Conservation (phyloP, 2,329 filamentous ascomycete species). For the Ascochyta fabae region DNA sequence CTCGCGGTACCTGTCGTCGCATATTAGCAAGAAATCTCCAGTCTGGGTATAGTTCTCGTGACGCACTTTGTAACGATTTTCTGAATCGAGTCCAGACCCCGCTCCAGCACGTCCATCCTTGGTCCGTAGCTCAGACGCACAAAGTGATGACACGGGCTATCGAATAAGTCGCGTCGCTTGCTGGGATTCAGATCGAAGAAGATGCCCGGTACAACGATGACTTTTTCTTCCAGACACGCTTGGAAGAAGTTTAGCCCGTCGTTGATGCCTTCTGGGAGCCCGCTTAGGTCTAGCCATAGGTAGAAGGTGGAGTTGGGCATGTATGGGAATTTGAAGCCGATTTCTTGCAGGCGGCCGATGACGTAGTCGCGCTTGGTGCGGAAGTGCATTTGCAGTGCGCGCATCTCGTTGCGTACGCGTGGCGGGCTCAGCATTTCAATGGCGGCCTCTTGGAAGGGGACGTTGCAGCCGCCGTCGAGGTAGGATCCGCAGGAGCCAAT, state of each 20-base stretch:
- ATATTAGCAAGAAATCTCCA: not conserved
- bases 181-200: conserved; percentile 97
- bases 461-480: conserved; percentile 92
- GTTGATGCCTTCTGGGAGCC: conserved; percentile 78
- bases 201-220: conserved; percentile 95
- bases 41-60: not conserved
- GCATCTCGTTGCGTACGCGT: conserved; percentile 84
- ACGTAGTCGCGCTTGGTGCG: conserved; percentile 92
- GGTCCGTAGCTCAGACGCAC: conserved; percentile 51
- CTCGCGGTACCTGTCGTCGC: conserved; percentile 7
- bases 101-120: conserved; percentile 49
- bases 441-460: conserved; percentile 93
- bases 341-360: conserved; percentile 76
- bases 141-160: conserved; percentile 81
- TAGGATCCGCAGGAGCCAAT: conserved; percentile 93
- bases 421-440: conserved; percentile 89
- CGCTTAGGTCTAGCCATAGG: conserved; percentile 73
- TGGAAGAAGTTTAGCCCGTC: conserved; percentile 98
- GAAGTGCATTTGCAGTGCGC: conserved; percentile 88
- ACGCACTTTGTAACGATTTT: conserved; percentile 51
- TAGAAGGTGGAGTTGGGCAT: conserved; percentile 95
- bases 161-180: conserved; percentile 87
- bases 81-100: conserved; percentile 51
- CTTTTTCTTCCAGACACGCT: conserved; percentile 89
- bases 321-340: conserved; percentile 82